Percentiles rank a stretch among this genome's conserved stretches.
phyloP scores from a whole-genome alignment of 1,139 yeast species.

The Candida buenavistaensis region DNA sequence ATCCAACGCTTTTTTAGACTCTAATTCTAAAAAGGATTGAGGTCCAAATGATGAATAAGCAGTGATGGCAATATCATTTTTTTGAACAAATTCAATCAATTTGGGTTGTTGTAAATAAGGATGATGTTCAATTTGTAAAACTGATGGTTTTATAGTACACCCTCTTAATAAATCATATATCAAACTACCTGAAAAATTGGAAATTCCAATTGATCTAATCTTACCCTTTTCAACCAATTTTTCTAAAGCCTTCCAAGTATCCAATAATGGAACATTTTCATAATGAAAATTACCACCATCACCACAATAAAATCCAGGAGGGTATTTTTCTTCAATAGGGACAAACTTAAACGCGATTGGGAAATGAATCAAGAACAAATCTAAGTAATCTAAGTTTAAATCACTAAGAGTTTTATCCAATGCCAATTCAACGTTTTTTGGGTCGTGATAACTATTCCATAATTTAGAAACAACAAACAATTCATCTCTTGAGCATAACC shows the following conservation, averaged over 20 bases:
- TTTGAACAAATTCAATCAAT: constrained; percentile 63
- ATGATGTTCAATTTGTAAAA: constrained; percentile 88
- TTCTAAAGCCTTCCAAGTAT: constrained; percentile 82
- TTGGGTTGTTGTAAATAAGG: constrained; percentile 82
- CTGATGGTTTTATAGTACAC: constrained; percentile 74
- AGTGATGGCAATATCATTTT: constrained; percentile 65
- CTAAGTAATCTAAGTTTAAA: constrained; percentile 67
- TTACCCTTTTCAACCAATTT: constrained; percentile 56
- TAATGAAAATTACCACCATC: constrained; percentile 54
- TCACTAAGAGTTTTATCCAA: constrained; percentile 64
- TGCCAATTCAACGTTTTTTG: constrained; percentile 57
- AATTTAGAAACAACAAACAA: constrained; percentile 74
- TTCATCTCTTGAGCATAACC: constrained; percentile 69
- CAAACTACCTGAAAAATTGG: constrained; percentile 74
- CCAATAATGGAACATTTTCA: constrained; percentile 70
- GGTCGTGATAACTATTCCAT: constrained; percentile 79
- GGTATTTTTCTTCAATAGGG: constrained; percentile 73
- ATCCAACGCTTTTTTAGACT: constrained; percentile 50
- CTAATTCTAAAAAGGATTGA: constrained; percentile 63
- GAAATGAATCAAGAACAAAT: constrained; percentile 76
- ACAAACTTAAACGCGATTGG: constrained; percentile 75
- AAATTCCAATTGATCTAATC: constrained; percentile 76
- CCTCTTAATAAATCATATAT: constrained; percentile 73
- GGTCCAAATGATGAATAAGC: constrained; percentile 90
- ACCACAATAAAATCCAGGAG: constrained; percentile 72